A percentile compares a stretch with the other conserved stretches of the same genome.
phyloP scores from a whole-genome alignment of 805 yeast genomes.

The Candida montana region DNA sequence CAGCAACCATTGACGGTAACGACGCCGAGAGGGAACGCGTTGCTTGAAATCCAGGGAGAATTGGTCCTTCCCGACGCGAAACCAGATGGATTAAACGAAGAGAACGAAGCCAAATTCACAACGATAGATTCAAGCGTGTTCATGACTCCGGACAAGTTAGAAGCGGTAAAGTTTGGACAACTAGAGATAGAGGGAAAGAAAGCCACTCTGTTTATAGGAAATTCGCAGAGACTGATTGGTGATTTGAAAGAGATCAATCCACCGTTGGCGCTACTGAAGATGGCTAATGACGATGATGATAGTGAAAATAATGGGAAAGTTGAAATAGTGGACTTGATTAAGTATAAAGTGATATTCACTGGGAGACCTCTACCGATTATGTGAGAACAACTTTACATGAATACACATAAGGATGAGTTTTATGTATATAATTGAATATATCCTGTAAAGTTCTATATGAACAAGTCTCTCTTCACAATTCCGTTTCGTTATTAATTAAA shows the following conservation, averaged over 20 bases:
- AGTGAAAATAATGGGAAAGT: conserved; percentile 28
- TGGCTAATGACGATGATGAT: conserved; percentile 27
- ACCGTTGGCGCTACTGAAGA: conserved; percentile 59
- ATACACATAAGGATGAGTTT: no score
- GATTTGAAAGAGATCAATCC: conserved; percentile 50
- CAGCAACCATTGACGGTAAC: conserved; percentile 22
- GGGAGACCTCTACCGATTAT: conserved; percentile 74
- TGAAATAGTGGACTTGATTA: conserved; percentile 53
- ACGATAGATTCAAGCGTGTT: conserved; percentile 10
- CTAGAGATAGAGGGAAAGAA: conserved; percentile 40
- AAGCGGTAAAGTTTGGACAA: conserved; percentile 46
- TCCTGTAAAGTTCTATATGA: no score
- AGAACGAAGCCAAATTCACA: conserved; percentile 32
- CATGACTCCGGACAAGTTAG: not conserved
- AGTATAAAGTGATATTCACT: conserved; percentile 54
- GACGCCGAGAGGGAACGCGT: conserved; percentile 53
- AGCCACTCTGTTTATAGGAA: conserved; percentile 60
- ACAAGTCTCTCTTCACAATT: no score
- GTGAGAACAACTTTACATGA: no score
- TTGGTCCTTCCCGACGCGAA: conserved; percentile 42
- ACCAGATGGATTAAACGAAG: conserved; percentile 29
- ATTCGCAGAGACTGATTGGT: conserved; percentile 66
- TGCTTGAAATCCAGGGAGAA: conserved; percentile 74
- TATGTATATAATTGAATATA: no score
- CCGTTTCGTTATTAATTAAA: conserved; percentile 9